Evolutionary conservation across 208 protist species (phyloP).

Genomic region (Lotmaria passim): DNA sequence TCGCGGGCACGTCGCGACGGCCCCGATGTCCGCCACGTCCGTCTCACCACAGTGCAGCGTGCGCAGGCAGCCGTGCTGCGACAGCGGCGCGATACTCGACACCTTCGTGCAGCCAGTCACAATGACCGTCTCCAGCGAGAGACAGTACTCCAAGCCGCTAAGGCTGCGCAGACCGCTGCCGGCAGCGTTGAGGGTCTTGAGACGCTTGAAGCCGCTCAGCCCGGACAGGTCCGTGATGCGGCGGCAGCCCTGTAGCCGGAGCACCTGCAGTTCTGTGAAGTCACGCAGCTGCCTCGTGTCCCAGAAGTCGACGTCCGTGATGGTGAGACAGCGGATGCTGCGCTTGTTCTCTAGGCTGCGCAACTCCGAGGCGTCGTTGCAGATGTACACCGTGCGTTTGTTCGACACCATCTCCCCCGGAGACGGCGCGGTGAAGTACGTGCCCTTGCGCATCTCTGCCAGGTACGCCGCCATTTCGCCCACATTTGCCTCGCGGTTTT

Average conservation of each 20-base stretch:
- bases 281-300: constrained; percentile 8
- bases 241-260: constrained; percentile 14
- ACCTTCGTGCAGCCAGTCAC: constrained; percentile 19
- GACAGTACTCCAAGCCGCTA: constrained; percentile 8
- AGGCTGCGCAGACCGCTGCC: constrained; percentile 19
- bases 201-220: neutral
- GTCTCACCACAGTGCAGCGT: constrained; percentile 20
- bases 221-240: constrained; percentile 11
- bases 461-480: constrained; percentile 9
- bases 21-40: constrained; percentile 7
- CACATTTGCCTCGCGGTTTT: constrained; percentile 6
- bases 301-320: constrained; percentile 8
- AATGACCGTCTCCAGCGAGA: constrained; percentile 12
- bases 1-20: constrained; percentile 12
- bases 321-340: constrained; percentile 9
- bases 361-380: constrained; percentile 6
- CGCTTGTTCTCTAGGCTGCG: constrained; percentile 3
- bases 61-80: constrained; percentile 6
- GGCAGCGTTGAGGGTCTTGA: constrained; percentile 20
- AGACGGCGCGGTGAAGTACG: neutral
- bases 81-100: constrained; percentile 7
- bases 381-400: constrained; percentile 1
- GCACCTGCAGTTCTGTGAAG: constrained; percentile 11
- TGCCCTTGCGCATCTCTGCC: constrained; percentile 11
- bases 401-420: neutral